phyloP scores from a whole-genome alignment of 2,329 filamentous ascomycete genomes.

The Aspergillus ochraceus region DNA sequence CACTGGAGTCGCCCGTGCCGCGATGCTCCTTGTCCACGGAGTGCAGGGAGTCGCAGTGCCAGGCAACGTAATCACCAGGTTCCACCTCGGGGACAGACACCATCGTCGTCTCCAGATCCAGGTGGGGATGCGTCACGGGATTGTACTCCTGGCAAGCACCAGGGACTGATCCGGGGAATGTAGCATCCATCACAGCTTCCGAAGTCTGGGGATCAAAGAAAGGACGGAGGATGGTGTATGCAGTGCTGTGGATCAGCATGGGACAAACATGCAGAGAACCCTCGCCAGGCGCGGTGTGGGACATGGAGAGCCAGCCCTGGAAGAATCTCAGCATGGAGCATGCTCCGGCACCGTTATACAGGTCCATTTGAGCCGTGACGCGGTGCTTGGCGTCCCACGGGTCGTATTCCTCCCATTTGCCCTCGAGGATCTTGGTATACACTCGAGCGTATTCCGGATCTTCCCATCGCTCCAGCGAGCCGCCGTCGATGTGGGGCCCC shows the following conservation, averaged over 20 bases:
- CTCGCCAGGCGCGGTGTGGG: conserved; percentile 67
- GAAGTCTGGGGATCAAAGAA: conserved; percentile 67
- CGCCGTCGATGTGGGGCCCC: conserved; percentile 72
- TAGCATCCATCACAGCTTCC: conserved; percentile 41
- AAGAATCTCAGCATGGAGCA: conserved; percentile 86
- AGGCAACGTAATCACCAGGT: conserved; percentile 72
- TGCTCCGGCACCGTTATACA: conserved; percentile 78
- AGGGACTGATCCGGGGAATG: conserved; percentile 68
- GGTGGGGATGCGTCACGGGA: conserved; percentile 65
- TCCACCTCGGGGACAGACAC: conserved; percentile 67
- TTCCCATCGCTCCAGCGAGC: conserved; percentile 75
- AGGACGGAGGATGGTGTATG: conserved; percentile 78
- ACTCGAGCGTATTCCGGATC: conserved; percentile 67
- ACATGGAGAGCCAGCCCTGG: conserved; percentile 84
- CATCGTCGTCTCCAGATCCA: conserved; percentile 68
- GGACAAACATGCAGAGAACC: conserved; percentile 84
- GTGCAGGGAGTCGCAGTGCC: conserved; percentile 82
- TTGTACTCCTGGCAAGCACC: conserved; percentile 71
- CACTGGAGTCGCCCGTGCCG: conserved; percentile 73
- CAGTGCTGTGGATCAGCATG: conserved; percentile 70
- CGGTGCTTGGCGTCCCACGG: conserved; percentile 75
- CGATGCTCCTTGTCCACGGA: conserved; percentile 77
- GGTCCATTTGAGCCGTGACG: conserved; percentile 66
- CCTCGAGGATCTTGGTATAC: conserved; percentile 71
- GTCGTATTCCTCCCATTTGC: conserved; percentile 78